Base-by-base conservation (phyloP, 2,329 filamentous ascomycete species). In the Thielaviopsis euricoi region DNA sequence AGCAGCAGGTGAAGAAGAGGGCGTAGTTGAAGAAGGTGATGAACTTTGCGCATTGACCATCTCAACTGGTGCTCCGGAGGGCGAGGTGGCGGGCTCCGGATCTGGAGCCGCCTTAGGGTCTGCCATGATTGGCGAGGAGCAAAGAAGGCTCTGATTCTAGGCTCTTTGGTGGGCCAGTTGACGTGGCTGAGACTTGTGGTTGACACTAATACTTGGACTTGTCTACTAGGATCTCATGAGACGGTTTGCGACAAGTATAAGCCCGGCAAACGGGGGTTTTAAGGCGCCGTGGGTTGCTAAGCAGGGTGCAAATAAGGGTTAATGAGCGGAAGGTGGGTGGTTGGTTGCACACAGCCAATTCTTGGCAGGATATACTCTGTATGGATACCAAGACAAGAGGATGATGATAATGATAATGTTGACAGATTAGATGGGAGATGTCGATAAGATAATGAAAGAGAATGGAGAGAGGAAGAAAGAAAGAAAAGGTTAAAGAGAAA, bases 81-180 rank as follows among this genome's bases (percentile, higher is more conserved):
- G 23, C 17, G 54, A 53, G 52, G 58, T 57, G 51, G 29, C 51
- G 58, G 43, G 51, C 46, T 57, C 58, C 58, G 58, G 29, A 13
- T 37, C 40, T 33, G 55, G 37, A 51, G 37, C 23, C n/a, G 52
- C 33, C 57, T 46, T 52, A n/a, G 51, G 51, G 25, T 54, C 51
- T 57, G 55, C 40, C 58, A 60, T 60, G 17, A 52, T 56, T 48
- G 43, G 43, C 43, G 37, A 55, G n/a, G 22, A 19, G 26, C 53
- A 49, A 49, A 33, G 46, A 23, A 15, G 21, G 33, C n/a, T 33
- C 22, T 29, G 19, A 46, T 21, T 40, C 13, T 9, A 17, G 21
- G 21, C 15, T n/a, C 1, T 10, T 10, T 33, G 29, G 29, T 33
- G 29, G 9, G 7, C 29, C 9, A 33, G 29, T 33, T 33, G 29